Conservation (phyloP, 2,329 filamentous ascomycete species). For the Fusarium ambrosium region DNA sequence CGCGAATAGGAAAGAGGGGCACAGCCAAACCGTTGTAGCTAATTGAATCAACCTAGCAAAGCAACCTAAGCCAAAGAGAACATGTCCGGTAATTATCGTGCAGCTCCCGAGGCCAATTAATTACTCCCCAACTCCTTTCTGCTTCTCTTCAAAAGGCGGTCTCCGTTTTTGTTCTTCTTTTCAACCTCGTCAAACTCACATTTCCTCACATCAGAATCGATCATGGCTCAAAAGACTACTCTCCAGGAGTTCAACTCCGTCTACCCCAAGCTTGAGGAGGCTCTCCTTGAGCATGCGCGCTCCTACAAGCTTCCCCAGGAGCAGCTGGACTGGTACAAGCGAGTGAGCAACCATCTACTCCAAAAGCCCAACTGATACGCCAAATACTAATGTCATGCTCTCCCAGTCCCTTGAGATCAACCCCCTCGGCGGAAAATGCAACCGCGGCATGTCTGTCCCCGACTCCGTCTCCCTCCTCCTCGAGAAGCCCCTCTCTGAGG, state of each 20-base stretch:
- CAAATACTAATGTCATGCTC: neutral
- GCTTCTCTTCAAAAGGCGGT: slow-evolving; percentile 24
- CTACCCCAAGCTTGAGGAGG: slow-evolving; percentile 87
- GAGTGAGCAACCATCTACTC: slow-evolving; percentile 64
- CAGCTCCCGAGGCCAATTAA: slow-evolving; percentile 25
- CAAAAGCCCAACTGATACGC: neutral
- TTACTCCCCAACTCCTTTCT: slow-evolving; percentile 20
- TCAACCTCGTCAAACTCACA: neutral
- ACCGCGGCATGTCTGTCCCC: slow-evolving; percentile 97
- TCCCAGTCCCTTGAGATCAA: slow-evolving; percentile 79
- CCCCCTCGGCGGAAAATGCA: slow-evolving; percentile 95
- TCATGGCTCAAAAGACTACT: slow-evolving; percentile 78
- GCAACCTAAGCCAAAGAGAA: neutral
- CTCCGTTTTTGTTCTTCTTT: slow-evolving; percentile 4
- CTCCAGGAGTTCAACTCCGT: slow-evolving; percentile 90
- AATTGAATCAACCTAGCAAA: slow-evolving; percentile 3
- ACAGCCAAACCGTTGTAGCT: slow-evolving; percentile 12
- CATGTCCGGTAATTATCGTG: slow-evolving; percentile 44
- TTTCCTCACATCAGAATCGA: slow-evolving; percentile 29
- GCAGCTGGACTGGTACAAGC: slow-evolving; percentile 88
- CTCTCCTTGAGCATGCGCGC: slow-evolving; percentile 82
- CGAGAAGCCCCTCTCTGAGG: slow-evolving; percentile 75
- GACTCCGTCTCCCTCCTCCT: slow-evolving; percentile 89
- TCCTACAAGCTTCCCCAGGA: slow-evolving; percentile 86
- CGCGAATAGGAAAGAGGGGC: slow-evolving; percentile 46